phyloP scores from a whole-genome alignment of 768 basidiomycete species.

The Pseudohyphozyma bogoriensis region DNA sequence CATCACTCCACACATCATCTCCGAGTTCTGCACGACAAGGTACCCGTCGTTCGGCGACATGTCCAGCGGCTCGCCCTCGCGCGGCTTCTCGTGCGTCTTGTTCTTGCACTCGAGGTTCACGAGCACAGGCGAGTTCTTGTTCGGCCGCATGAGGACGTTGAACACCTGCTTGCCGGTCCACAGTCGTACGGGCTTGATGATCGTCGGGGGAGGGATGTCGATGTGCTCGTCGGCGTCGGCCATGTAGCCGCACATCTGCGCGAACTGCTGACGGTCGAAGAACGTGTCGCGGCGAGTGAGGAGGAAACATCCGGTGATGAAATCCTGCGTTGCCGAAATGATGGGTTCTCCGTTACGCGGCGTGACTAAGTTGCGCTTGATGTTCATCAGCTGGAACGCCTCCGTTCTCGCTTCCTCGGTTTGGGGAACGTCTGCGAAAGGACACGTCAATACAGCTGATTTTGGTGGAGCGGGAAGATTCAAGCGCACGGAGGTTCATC shows the following conservation, averaged over 20 bases:
- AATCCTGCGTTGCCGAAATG: slow-evolving; percentile 98
- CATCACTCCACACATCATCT: slow-evolving; percentile 99
- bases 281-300: slow-evolving; percentile 87
- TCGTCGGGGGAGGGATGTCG: slow-evolving; percentile 87
- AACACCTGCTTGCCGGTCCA: slow-evolving; percentile 99
- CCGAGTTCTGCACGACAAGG: slow-evolving; percentile 91
- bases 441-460: neutral
- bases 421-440: slow-evolving; percentile 75
- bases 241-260: slow-evolving; percentile 90
- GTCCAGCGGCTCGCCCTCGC: slow-evolving; percentile 50
- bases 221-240: slow-evolving; percentile 83
- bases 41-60: slow-evolving; percentile 95
- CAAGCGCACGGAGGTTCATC: slow-evolving; percentile 79
- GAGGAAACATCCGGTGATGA: slow-evolving; percentile 96
- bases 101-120: slow-evolving; percentile 97
- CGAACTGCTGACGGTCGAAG: slow-evolving; percentile 86
- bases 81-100: slow-evolving; percentile 50
- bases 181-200: slow-evolving; percentile 80
- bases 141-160: slow-evolving; percentile 91
- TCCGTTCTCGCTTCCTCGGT: slow-evolving; percentile 97
- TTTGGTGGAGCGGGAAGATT: neutral
- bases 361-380: slow-evolving; percentile 93
- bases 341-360: slow-evolving; percentile 98
- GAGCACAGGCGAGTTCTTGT: slow-evolving; percentile 63
- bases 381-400: slow-evolving; percentile 91